Evolutionary conservation across 2,329 filamentous ascomycete species (phyloP), one percentile per base, ranked within the genome.

Genomic region (Shiraia sp.): DNA sequence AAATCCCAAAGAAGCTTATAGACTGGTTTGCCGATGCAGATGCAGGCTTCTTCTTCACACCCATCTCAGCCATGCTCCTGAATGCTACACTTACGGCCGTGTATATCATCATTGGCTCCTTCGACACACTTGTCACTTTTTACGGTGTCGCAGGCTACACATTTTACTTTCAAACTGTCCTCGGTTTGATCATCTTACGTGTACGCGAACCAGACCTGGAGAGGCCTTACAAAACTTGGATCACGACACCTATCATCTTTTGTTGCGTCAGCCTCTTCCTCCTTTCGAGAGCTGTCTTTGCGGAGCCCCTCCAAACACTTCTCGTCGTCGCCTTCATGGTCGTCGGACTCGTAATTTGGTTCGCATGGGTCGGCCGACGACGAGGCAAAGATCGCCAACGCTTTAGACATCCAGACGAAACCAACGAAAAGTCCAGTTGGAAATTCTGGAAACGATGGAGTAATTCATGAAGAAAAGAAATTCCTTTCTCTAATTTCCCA

Each of bases 81-180:
- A 99, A 99, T 69, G 79, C 80, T 28, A 53, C 73, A 3, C 73
- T 99, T 15, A 95, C 90, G 1, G 73, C 80, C 3, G 73, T 79
- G 1, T 99, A 97, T 73, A 84, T 96, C 48, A 62, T 87, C 2
- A 83, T 95, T 4, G 93, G 93, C 70, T 90, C 96, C 67, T 97
- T 99, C 65, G 79, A 83, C 37, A 96, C 92, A 0, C 80, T 99
- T 2, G 80, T 97, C 42, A 97, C 93, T 0, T 99, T 99, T 67
- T 97, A 97, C 72, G 93, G 93, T 42, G 93, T 99, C 10, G 93
- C 93, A 0, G 91, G 91, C 10, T 99, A 99, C 68, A 89, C 89
- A 0, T 99, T 99, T 66, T 99, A 99, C 74, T 99, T 99, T 69
- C 75, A 95, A 41, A 95, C 92, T 0, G 93, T 99, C 0, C 80